Percentiles rank a stretch among this genome's conserved stretches.
Evolutionary conservation across 176 grass and related monocot genomes (phyloP).

Genomic region (Canna indica): DNA sequence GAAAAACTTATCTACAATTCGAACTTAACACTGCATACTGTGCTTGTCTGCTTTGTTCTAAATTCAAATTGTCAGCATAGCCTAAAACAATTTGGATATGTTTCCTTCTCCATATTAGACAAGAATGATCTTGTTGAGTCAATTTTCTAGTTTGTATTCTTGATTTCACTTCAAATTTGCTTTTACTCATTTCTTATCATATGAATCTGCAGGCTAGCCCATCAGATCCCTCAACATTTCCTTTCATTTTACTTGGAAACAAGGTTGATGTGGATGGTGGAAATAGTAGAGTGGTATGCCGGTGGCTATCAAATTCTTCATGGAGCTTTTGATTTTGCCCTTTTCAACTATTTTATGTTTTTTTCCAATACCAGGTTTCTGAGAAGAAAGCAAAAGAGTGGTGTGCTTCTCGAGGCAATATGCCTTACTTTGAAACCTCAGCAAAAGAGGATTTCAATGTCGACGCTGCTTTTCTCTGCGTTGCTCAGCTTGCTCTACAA

Average conservation of each 20-base stretch:
- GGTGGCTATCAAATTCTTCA: background rate
- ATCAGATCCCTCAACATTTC: conserved; percentile 60
- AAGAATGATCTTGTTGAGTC: too few relatives aligned
- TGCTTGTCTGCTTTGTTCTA: background rate
- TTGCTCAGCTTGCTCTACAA: conserved; percentile 74
- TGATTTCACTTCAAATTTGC: background rate
- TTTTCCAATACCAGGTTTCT: conserved; percentile 31
- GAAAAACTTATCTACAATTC: background rate
- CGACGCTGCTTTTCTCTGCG: conserved; percentile 65
- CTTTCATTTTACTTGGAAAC: conserved; percentile 87
- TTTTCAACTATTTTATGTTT: background rate
- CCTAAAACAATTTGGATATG: too few relatives aligned
- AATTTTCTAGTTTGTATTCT: background rate
- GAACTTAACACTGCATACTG: background rate
- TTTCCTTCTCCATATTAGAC: too few relatives aligned
- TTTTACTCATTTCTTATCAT: conserved; percentile 2
- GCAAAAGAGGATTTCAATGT: conserved; percentile 90
- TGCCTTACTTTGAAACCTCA: conserved; percentile 87
- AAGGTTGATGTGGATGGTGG: conserved; percentile 87
- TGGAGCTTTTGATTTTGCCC: background rate
- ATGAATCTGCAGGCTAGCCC: conserved; percentile 40
- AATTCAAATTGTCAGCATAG: too few relatives aligned
- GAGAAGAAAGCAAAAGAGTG: conserved; percentile 90
- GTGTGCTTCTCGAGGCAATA: conserved; percentile 79
- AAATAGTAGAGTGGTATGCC: conserved; percentile 62